phyloP scores from a whole-genome alignment of 1,284 basidiomycete genomes.

The Rhodotorula mucilaginosa region DNA sequence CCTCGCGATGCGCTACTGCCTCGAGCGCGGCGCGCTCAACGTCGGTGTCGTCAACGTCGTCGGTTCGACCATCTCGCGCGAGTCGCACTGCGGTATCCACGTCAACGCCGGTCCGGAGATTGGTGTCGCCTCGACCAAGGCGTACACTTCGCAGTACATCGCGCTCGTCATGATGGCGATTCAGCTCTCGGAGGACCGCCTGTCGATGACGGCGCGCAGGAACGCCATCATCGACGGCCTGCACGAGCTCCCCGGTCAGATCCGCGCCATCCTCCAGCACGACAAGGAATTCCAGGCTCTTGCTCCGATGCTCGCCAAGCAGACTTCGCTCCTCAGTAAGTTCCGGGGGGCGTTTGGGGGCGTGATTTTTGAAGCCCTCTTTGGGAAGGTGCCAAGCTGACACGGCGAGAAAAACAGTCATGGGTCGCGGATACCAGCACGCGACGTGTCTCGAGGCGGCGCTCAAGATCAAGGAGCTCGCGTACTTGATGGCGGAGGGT shows the following conservation, averaged over 20 bases:
- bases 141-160: constrained; percentile 99
- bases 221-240: constrained; percentile 93
- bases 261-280: constrained; percentile 79
- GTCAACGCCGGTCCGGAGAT: constrained; percentile 99
- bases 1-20: constrained; percentile 90
- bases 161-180: constrained; percentile 97
- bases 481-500: constrained; percentile 64
- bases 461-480: constrained; percentile 94
- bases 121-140: constrained; percentile 99
- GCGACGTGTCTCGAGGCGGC: constrained; percentile 98
- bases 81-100: constrained; percentile 93
- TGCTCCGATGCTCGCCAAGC: constrained; percentile 54
- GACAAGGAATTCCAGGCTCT: constrained; percentile 80
- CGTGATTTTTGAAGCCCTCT: too few species aligned
- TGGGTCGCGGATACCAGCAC: constrained; percentile 97
- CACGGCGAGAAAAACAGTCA: constrained; percentile 55
- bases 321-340: constrained; percentile 68
- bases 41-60: constrained; percentile 98
- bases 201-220: constrained; percentile 84
- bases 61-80: constrained; percentile 75
- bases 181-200: constrained; percentile 93
- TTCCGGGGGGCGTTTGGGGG: background rate
- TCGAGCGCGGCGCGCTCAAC: constrained; percentile 93
- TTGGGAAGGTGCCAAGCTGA: background rate
- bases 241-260: constrained; percentile 83